These are phyloP conservation scores for Mercurialis annua DNA, from an alignment of 345 rosid genomes.

Conservation along the genomic window DNA sequence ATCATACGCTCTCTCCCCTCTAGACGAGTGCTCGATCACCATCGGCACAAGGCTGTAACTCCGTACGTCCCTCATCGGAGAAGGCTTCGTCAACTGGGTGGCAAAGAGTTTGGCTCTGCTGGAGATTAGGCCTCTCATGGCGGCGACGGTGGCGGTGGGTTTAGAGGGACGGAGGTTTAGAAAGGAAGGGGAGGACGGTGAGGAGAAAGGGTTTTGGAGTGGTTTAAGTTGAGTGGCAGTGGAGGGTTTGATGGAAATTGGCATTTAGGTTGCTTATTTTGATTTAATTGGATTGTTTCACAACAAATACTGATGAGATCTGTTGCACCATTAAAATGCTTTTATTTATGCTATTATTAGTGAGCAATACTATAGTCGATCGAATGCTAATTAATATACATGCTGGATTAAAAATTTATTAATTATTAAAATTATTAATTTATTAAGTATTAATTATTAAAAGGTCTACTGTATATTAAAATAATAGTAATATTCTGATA, in stretches of 20 bases:
- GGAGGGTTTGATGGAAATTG: slow-evolving; percentile 3
- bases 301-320: too few species aligned
- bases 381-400: too few species aligned
- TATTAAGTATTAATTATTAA: too few species aligned
- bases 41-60: slow-evolving; percentile 74
- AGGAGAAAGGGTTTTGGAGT: background rate
- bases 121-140: slow-evolving; percentile 25
- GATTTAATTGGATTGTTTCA: too few species aligned
- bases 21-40: slow-evolving; percentile 96
- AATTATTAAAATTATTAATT: too few species aligned
- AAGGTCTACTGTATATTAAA: too few species aligned
- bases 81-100: background rate
- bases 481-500: too few species aligned
- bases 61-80: slow-evolving; percentile 23
- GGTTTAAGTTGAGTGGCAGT: background rate
- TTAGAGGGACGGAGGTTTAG: background rate
- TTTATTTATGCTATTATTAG: too few species aligned
- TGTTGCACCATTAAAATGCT: too few species aligned
- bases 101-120: slow-evolving; percentile 23
- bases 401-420: too few species aligned
- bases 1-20: slow-evolving; percentile 98
- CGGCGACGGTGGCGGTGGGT: background rate
- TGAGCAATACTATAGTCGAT: too few species aligned
- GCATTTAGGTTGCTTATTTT: too few species aligned
- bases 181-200: background rate